Evolutionary conservation across 306 rosid genomes (phyloP).

Genomic region (Citrullus colocynthis): DNA sequence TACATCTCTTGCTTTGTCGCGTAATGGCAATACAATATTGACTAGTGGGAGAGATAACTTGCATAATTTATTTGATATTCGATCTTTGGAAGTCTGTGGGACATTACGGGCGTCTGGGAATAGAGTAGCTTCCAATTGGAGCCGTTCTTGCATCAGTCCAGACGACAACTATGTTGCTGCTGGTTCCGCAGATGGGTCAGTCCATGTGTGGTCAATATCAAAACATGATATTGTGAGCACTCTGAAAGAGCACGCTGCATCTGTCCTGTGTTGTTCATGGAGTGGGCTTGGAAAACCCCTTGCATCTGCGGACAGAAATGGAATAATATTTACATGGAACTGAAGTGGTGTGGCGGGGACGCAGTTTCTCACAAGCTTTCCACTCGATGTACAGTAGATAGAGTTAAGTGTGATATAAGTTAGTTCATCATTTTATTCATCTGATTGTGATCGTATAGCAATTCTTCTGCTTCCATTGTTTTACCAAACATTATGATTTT

Average conservation of each 20-base stretch:
- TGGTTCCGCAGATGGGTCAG: slow-evolving; percentile 84
- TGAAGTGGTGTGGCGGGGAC: slow-evolving; percentile 6
- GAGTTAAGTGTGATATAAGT: neutral
- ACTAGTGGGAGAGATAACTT: slow-evolving; percentile 94
- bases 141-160: slow-evolving; percentile 91
- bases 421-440: neutral
- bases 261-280: slow-evolving; percentile 88
- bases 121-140: slow-evolving; percentile 90
- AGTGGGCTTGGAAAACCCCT: slow-evolving; percentile 73
- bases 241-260: slow-evolving; percentile 62
- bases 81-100: slow-evolving; percentile 80
- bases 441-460: neutral
- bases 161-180: slow-evolving; percentile 90
- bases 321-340: slow-evolving; percentile 72
- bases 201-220: slow-evolving; percentile 69
- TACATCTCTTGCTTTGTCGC: slow-evolving; percentile 74
- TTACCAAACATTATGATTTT: neutral
- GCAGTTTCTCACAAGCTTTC: neutral
- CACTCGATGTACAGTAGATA: slow-evolving; percentile 2
- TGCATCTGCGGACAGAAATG: slow-evolving; percentile 89
- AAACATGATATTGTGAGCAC: slow-evolving; percentile 68
- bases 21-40: slow-evolving; percentile 64
- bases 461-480: neutral
- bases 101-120: slow-evolving; percentile 64
- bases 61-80: slow-evolving; percentile 76